Percentiles rank a stretch among this genome's conserved stretches.
Evolutionary conservation across 345 rosid species (phyloP).

Genomic region (Odontarrhena argentea): DNA sequence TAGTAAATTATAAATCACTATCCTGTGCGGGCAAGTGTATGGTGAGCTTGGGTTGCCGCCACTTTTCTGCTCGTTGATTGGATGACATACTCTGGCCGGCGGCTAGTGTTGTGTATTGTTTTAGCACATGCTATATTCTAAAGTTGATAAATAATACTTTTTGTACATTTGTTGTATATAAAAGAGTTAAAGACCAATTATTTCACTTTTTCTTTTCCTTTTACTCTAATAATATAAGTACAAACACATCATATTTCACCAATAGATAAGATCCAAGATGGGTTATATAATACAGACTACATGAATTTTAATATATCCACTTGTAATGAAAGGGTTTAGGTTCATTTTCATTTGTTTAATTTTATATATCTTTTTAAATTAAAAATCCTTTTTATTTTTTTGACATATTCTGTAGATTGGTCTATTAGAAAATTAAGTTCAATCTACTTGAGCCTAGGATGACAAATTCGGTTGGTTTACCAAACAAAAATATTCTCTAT

Average conservation of each 20-base stretch:
- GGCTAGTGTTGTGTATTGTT: slow-evolving; percentile 41
- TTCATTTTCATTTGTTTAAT: too few relatives aligned
- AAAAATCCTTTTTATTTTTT: too few relatives aligned
- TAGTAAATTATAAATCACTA: slow-evolving; percentile 3
- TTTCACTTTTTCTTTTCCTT: background rate
- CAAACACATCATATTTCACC: background rate
- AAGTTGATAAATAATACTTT: slow-evolving; percentile 5
- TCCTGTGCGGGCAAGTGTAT: slow-evolving; percentile 25
- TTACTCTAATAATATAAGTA: background rate
- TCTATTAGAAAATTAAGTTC: background rate
- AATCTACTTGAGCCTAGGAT: slow-evolving; percentile 1
- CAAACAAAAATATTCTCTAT: background rate
- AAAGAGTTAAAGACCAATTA: background rate
- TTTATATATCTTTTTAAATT: too few relatives aligned
- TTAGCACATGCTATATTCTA: slow-evolving; percentile 38
- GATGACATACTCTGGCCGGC: slow-evolving; percentile 29
- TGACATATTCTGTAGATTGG: too few relatives aligned
- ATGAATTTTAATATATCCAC: too few relatives aligned
- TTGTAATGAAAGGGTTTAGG: too few relatives aligned
- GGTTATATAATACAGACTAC: too few relatives aligned
- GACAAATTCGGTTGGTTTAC: background rate
- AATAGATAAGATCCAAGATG: too few relatives aligned
- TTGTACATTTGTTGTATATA: slow-evolving; percentile 2
- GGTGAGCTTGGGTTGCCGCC: slow-evolving; percentile 26
- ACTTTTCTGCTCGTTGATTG: slow-evolving; percentile 28